Conservation (phyloP, 208 protist species). For the Leishmania gerbilli region DNA sequence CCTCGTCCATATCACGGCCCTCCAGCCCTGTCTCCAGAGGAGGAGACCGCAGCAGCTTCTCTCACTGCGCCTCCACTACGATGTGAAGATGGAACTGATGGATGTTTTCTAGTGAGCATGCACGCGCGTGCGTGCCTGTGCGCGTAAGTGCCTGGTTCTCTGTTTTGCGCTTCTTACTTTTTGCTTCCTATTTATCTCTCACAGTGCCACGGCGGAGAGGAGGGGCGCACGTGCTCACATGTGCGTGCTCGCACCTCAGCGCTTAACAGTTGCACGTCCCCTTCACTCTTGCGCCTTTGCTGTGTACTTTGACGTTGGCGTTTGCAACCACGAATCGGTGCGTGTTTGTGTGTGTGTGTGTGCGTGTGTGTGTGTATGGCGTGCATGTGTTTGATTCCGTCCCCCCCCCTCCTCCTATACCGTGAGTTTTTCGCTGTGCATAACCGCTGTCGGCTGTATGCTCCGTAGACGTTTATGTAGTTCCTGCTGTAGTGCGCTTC, state of each 20-base stretch:
- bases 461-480: neutral
- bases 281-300: neutral
- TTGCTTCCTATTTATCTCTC: neutral
- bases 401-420: too few species aligned
- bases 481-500: neutral
- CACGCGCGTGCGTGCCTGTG: neutral
- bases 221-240: neutral
- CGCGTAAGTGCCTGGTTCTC: neutral
- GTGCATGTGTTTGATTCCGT: neutral
- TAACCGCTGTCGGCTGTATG: neutral
- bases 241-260: neutral
- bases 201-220: neutral
- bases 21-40: slow-evolving; percentile 16
- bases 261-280: neutral
- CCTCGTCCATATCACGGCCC: neutral
- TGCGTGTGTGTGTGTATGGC: neutral
- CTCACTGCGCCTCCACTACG: slow-evolving; percentile 24
- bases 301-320: neutral
- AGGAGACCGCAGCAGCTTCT: slow-evolving; percentile 21
- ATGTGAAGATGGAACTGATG: slow-evolving; percentile 13
- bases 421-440: neutral
- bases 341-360: neutral
- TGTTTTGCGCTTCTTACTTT: too few species aligned
- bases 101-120: neutral
- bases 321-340: neutral